Evolutionary conservation across 768 basidiomycete genomes (phyloP).

Genomic region (Mrakia gelida): DNA sequence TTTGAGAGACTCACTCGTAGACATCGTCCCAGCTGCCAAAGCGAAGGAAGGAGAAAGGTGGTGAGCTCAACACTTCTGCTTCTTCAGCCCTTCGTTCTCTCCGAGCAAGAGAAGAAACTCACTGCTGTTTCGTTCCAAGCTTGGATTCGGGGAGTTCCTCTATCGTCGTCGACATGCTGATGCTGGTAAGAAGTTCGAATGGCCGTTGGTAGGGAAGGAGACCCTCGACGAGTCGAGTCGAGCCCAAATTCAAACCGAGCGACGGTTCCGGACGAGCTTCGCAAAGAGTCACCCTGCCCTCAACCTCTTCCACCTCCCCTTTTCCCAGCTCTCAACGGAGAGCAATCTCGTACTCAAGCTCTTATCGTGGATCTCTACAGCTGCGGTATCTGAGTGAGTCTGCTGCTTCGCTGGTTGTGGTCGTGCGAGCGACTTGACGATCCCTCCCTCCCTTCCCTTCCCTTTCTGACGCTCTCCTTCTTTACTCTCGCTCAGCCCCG

Average conservation of each 20-base stretch:
- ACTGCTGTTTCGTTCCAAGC: constrained; percentile 31
- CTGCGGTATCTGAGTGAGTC: neutral
- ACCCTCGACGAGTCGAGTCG: no score
- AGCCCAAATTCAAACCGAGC: no score
- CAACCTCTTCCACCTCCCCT: neutral
- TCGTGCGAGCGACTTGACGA: neutral
- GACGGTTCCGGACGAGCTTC: neutral
- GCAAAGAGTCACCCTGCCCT: neutral
- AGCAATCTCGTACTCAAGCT: no score
- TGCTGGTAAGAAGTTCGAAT: no score
- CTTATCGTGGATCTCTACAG: no score
- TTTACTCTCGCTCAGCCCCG: neutral
- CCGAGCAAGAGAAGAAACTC: neutral
- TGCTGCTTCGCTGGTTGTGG: neutral
- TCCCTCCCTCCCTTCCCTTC: neutral
- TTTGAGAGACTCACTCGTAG: constrained; percentile 16
- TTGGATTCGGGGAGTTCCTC: constrained; percentile 31
- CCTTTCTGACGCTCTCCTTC: neutral
- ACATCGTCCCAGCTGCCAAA: constrained; percentile 26
- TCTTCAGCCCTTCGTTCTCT: neutral
- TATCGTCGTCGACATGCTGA: neutral
- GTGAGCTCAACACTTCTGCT: constrained; percentile 4
- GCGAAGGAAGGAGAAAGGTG: neutral
- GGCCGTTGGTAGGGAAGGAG: no score
- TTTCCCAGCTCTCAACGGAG: neutral